A percentile compares a stretch with the other conserved stretches of the same genome.
Evolutionary conservation across 495 filamentous ascomycete species (phyloP).

Genomic region (Immersiella caudata): DNA sequence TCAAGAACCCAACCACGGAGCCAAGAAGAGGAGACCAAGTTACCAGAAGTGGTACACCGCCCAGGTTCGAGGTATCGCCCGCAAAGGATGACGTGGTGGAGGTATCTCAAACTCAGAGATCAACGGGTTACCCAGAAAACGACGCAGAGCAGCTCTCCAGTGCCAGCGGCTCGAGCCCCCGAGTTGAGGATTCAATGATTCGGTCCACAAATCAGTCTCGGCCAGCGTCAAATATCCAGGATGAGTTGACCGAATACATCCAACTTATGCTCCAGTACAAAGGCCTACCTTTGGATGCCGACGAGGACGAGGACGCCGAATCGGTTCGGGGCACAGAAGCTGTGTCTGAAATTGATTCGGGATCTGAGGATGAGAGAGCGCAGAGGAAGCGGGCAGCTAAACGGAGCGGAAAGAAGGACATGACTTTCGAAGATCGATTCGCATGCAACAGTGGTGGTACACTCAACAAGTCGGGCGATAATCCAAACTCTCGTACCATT

Average conservation of each 20-base stretch:
- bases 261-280: slow-evolving; percentile 39
- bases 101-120: neutral
- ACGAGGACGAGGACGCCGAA: slow-evolving; percentile 39
- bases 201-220: neutral
- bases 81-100: slow-evolving; percentile 1
- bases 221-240: slow-evolving; percentile 19
- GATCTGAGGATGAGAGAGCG: slow-evolving; percentile 32
- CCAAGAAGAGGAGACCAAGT: slow-evolving; percentile 7
- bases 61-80: slow-evolving; percentile 17
- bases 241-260: slow-evolving; percentile 42
- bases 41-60: slow-evolving; percentile 20
- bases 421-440: slow-evolving; percentile 45
- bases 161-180: neutral
- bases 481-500: slow-evolving; percentile 75
- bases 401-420: slow-evolving; percentile 22
- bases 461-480: slow-evolving; percentile 19
- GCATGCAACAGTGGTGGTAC: slow-evolving; percentile 49
- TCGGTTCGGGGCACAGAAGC: slow-evolving; percentile 20
- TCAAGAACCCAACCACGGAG: slow-evolving; percentile 33
- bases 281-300: slow-evolving; percentile 42
- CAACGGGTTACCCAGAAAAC: neutral
- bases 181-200: neutral
- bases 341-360: slow-evolving; percentile 21
- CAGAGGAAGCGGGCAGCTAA: slow-evolving; percentile 26
- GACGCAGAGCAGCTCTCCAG: neutral